A percentile compares a stretch with the other conserved stretches of the same genome.
phyloP scores from a whole-genome alignment of 768 basidiomycete species.

The Hortiboletus flavorubellus region DNA sequence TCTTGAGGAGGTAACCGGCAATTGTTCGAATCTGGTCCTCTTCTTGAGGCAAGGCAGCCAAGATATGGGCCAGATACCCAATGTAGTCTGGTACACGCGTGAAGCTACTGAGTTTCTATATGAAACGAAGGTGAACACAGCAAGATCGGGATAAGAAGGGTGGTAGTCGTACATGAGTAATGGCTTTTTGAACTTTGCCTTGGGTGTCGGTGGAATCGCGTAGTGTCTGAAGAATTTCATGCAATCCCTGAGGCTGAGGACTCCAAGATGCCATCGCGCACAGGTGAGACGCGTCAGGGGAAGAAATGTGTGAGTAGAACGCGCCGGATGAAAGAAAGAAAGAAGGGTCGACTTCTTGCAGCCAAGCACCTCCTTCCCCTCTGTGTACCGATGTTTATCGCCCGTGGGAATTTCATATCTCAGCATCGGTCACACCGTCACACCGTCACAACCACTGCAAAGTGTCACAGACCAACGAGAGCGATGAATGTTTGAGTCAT shows the following conservation, averaged over 20 bases:
- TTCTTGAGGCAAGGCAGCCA: conserved; percentile 74
- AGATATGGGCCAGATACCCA: conserved; percentile 93
- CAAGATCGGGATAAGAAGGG: conserved; percentile 17
- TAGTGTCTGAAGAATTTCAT: conserved; percentile 90
- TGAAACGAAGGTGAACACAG: conserved; percentile 19
- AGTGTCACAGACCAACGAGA: no score
- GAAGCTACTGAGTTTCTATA: conserved; percentile 82
- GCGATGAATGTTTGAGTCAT: no score
- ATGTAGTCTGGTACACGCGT: conserved; percentile 91
- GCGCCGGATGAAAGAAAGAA: conserved; percentile 31
- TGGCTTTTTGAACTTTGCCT: conserved; percentile 67
- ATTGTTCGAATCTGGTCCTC: conserved; percentile 93
- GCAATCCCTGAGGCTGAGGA: conserved; percentile 80
- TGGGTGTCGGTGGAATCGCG: conserved; percentile 85
- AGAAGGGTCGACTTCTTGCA: conserved; percentile 14
- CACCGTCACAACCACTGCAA: conserved; percentile 7
- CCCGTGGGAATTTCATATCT: conserved; percentile 35
- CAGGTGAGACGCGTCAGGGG: conserved; percentile 28
- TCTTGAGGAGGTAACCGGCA: conserved; percentile 96
- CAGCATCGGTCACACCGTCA: conserved; percentile 31
- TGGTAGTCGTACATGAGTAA: conserved; percentile 66
- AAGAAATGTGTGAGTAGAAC: conserved; percentile 18
- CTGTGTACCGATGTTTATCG: conserved; percentile 37
- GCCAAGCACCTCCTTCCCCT: conserved; percentile 1
- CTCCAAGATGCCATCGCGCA: conserved; percentile 69